Evolutionary conservation across 257 asterid genomes (phyloP).

Genomic region (Craterostigma plantagineum): DNA sequence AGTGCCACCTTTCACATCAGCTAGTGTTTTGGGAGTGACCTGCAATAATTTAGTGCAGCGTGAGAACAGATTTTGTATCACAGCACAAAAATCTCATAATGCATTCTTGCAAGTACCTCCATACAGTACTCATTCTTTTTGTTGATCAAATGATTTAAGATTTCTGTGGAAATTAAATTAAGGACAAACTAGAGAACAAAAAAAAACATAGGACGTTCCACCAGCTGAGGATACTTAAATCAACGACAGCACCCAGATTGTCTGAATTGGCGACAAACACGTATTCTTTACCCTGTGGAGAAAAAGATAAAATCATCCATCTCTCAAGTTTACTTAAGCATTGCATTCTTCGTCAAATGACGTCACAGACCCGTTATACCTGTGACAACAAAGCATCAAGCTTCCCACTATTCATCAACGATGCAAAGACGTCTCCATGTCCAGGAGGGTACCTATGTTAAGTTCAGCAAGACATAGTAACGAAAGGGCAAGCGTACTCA

Average conservation of each 20-base stretch:
- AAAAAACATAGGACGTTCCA: not conserved
- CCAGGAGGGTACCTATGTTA: conserved; percentile 84
- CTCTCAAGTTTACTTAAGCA: no score
- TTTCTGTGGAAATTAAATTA: conserved; percentile 49
- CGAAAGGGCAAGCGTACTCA: no score
- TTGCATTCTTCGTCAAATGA: not conserved
- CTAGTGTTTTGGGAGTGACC: conserved; percentile 98
- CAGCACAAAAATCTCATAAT: conserved; percentile 4
- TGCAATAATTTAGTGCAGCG: conserved; percentile 15
- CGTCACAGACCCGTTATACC: conserved; percentile 24
- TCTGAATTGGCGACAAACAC: conserved; percentile 90
- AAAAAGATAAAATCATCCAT: not conserved
- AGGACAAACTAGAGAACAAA: conserved; percentile 11
- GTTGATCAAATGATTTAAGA: conserved; percentile 62
- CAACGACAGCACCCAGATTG: conserved; percentile 91
- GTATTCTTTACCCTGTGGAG: conserved; percentile 75
- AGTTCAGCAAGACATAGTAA: conserved; percentile 2
- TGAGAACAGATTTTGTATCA: conserved; percentile 1
- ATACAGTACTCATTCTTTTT: conserved; percentile 94
- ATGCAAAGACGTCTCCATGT: conserved; percentile 92
- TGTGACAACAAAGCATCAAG: conserved; percentile 73
- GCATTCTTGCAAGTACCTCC: conserved; percentile 44
- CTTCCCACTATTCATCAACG: conserved; percentile 90
- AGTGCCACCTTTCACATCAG: conserved; percentile 99
- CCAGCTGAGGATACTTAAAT: conserved; percentile 79